Base-by-base conservation (phyloP, 441 rosid genomes). In the Gossypium gossypioides region DNA sequence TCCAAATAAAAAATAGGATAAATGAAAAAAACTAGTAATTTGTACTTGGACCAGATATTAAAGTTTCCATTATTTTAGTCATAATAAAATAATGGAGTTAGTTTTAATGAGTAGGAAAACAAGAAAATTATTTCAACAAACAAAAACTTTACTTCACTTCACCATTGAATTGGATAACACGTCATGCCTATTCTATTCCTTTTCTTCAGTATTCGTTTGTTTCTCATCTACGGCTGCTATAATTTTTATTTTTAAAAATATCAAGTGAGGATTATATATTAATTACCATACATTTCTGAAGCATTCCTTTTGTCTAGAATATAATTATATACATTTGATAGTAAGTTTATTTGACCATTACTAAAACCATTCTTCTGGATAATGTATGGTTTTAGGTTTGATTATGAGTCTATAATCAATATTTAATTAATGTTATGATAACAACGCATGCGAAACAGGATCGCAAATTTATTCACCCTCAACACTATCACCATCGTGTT, bases 121-220 rank as follows among this genome's bases (percentile, higher is more conserved):
- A 77, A 75, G 74, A 72, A 71, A 72, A 9, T 4, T 13, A 19
- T 75, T 66, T 68, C 64, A 69, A 59, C 76, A 74, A 77, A 64
- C 71, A 77, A 69, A 75, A 58, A 66, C 83, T 84, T 74, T 74
- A 81, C 85, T 81, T 77, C 83, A 81, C 79, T 75, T 81, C 77
- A 79, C 56, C 75, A 2, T 71, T 66, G 72, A 63, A 73, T 73
- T 74, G 78, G 75, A 71, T 72, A 68, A 68, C 83, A 79, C 80
- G 83, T 75, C 84, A 79, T 52, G 22, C 61, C 9, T 65, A 65
- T 65, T 64, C 4, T 59, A 27, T 19, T 75, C 18, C 25, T 24
- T 18, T 50, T 42, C 13, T 8, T 27, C 32, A 27, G 5, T 27
- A 27, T 27, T 27, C 32, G 32, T 27, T 46, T 59, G 54, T 37